Evolutionary conservation across 495 filamentous ascomycete species (phyloP).

Genomic region (Daldinia vernicosa): DNA sequence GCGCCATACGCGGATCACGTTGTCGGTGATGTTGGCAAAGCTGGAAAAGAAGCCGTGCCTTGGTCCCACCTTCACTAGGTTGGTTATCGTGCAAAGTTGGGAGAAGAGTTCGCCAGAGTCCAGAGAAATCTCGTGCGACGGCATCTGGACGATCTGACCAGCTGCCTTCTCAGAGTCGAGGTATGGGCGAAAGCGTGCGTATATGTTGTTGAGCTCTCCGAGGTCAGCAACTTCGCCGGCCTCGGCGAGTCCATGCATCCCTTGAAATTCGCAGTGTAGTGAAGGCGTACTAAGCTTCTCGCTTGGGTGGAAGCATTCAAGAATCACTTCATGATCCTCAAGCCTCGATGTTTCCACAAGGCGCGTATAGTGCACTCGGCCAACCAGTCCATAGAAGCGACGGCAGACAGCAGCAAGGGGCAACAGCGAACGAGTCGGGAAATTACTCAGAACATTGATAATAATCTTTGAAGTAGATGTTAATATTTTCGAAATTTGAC

Average conservation of each 20-base stretch:
- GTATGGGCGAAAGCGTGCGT: conserved; percentile 69
- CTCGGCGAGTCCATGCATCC: conserved; percentile 61
- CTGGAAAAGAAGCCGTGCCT: conserved; percentile 65
- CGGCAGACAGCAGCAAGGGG: conserved; percentile 67
- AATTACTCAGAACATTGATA: conserved; percentile 66
- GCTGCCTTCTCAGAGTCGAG: conserved; percentile 27
- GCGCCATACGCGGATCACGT: conserved; percentile 71
- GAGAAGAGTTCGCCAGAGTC: conserved; percentile 75
- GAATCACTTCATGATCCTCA: conserved; percentile 69
- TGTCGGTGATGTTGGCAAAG: conserved; percentile 69
- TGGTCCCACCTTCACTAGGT: conserved; percentile 72
- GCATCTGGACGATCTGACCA: conserved; percentile 47
- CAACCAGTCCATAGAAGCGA: conserved; percentile 71
- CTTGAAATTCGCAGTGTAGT: conserved; percentile 73
- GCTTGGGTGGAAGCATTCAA: conserved; percentile 80
- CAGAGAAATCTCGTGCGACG: conserved; percentile 68
- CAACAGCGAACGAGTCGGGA: conserved; percentile 69
- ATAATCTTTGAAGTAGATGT: conserved; percentile 64
- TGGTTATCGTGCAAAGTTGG: conserved; percentile 72
- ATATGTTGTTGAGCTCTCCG: conserved; percentile 50
- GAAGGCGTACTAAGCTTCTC: conserved; percentile 73
- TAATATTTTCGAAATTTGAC: conserved; percentile 18
- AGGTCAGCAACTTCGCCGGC: conserved; percentile 50
- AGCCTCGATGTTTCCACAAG: conserved; percentile 65
- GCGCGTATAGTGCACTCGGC: conserved; percentile 73